phyloP scores from a whole-genome alignment of 2,329 filamentous ascomycete species.

The Penicillium sp. region DNA sequence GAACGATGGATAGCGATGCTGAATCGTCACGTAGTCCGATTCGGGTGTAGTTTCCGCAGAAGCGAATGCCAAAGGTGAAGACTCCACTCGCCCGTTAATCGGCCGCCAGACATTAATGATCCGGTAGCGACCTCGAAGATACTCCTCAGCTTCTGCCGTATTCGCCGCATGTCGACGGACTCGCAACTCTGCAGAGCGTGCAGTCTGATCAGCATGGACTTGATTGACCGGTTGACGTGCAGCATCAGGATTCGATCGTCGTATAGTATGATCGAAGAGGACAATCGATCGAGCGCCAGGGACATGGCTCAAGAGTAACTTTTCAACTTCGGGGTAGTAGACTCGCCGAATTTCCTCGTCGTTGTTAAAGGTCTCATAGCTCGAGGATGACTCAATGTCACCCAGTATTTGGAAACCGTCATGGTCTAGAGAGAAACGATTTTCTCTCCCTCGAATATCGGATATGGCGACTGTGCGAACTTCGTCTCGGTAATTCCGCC shows the following conservation, averaged over 20 bases:
- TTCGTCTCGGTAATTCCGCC: not conserved
- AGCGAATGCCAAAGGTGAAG: not conserved
- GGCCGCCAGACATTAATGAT: not conserved
- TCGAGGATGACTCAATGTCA: not conserved
- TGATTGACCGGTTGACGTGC: not conserved
- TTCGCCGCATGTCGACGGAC: not conserved
- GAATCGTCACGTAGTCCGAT: not conserved
- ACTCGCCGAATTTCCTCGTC: not conserved
- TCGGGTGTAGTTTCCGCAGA: not conserved
- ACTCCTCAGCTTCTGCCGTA: not conserved
- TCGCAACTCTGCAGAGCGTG: not conserved
- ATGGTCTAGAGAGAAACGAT: not conserved
- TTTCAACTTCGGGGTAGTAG: not conserved
- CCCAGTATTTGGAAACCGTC: not conserved
- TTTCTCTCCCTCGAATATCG: not conserved
- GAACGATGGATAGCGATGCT: not conserved
- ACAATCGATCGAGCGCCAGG: not conserved
- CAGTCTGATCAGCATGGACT: not conserved
- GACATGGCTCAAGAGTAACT: not conserved
- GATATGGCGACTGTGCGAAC: not conserved
- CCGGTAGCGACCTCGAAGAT: not conserved
- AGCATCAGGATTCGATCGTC: not conserved
- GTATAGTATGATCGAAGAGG: not conserved
- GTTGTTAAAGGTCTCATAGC: not conserved
- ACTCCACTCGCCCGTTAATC: not conserved